A percentile compares a stretch with the other conserved stretches of the same genome.
Conservation (phyloP, 768 basidiomycete species). For the button mushroom (Agaricus bisporus) region DNA sequence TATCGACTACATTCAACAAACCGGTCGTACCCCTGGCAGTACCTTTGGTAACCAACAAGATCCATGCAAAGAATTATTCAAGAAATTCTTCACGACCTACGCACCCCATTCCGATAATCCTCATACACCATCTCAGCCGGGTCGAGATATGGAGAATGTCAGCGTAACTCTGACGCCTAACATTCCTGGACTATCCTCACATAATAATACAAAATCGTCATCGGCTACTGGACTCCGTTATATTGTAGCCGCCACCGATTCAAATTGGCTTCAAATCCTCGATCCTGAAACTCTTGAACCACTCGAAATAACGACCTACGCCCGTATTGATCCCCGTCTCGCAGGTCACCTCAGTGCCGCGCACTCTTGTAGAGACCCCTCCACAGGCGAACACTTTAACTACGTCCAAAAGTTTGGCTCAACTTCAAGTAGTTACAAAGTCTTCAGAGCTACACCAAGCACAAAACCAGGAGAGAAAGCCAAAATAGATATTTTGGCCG, state of each 20-base stretch:
- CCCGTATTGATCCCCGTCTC: not conserved
- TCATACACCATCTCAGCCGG: not conserved
- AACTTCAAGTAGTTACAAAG: not conserved
- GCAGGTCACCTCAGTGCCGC: conserved; percentile 2
- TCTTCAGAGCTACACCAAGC: not conserved
- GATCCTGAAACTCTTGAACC: conserved; percentile 3
- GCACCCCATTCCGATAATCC: not conserved
- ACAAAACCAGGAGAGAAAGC: not conserved
- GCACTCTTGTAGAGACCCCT: not conserved
- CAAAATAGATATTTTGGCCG: conserved; percentile 4
- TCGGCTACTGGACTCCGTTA: not conserved
- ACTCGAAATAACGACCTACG: not conserved
- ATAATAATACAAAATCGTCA: not conserved
- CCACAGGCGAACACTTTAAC: not conserved
- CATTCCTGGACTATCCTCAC: conserved; percentile 4
- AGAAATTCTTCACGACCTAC: conserved; percentile 3
- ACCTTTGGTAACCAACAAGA: conserved; percentile 1
- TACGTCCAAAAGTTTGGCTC: conserved; percentile 3
- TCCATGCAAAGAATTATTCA: not conserved
- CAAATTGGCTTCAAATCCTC: conserved; percentile 1
- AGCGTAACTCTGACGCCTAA: conserved; percentile 3
- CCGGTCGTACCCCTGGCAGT: not conserved
- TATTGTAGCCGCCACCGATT: conserved; percentile 2
- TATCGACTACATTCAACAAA: not conserved
- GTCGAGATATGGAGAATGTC: not conserved